Conservation (phyloP, 257 asterid genomes). For the Solanum tarijense region DNA sequence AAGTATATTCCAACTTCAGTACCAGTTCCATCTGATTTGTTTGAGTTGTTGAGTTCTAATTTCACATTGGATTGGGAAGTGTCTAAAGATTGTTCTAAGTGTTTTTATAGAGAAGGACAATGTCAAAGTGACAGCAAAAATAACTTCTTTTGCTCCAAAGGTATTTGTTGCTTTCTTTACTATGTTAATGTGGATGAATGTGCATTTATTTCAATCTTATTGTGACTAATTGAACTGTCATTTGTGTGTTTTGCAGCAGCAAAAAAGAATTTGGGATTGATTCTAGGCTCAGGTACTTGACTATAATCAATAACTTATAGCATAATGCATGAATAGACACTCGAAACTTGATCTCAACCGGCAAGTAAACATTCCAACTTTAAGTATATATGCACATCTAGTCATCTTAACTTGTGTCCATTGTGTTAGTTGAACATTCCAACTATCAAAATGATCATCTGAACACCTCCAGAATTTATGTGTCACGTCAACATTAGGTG, state of each 20-base stretch:
- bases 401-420: not conserved
- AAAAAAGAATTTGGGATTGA: not conserved
- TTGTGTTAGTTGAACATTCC: not conserved
- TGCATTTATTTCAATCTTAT: not conserved
- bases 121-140: not conserved
- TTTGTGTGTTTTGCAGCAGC: not conserved
- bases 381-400: not conserved
- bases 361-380: not conserved
- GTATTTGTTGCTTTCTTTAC: not conserved
- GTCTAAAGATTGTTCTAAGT: not conserved
- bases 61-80: conserved; percentile 2
- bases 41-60: not conserved
- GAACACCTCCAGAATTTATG: not conserved
- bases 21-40: not conserved
- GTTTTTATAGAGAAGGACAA: not conserved
- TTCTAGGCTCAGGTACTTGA: not conserved
- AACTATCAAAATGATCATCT: not conserved
- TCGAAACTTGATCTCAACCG: not conserved
- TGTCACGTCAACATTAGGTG: not conserved
- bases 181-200: not conserved
- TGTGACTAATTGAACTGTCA: not conserved
- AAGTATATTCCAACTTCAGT: not conserved
- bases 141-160: not conserved
- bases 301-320: not conserved
- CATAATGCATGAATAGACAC: not conserved